Conservation (phyloP, 1,284 basidiomycete species). For the Tausonia pullulans region DNA sequence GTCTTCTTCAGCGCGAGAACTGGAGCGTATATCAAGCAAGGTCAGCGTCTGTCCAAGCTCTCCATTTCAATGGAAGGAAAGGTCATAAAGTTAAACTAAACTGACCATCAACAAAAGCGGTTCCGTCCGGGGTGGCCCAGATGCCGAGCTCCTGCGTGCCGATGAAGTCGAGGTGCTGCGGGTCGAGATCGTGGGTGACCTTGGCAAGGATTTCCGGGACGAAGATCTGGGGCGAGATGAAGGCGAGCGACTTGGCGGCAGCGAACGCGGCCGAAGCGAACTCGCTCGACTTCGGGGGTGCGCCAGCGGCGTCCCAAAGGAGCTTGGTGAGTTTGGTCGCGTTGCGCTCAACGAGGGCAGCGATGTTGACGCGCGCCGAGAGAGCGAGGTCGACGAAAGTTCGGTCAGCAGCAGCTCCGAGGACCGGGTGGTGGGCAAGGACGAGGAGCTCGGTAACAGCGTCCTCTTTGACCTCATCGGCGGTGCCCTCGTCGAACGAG, state of each 20-base stretch:
- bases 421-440: slow-evolving; percentile 59
- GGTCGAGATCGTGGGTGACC: slow-evolving; percentile 52
- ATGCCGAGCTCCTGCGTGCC: slow-evolving; percentile 64
- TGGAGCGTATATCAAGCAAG: slow-evolving; percentile 25
- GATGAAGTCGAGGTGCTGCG: slow-evolving; percentile 47
- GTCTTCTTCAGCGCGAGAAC: slow-evolving; percentile 54
- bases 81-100: slow-evolving; percentile 13
- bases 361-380: slow-evolving; percentile 54
- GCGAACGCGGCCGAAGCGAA: slow-evolving; percentile 50
- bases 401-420: slow-evolving; percentile 49
- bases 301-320: slow-evolving; percentile 25
- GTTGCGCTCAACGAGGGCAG: slow-evolving; percentile 44
- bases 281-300: slow-evolving; percentile 21
- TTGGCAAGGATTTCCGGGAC: slow-evolving; percentile 60
- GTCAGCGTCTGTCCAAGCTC: neutral
- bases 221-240: slow-evolving; percentile 58
- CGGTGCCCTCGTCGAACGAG: slow-evolving; percentile 7
- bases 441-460: slow-evolving; percentile 43
- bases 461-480: slow-evolving; percentile 12
- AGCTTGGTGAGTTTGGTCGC: slow-evolving; percentile 23
- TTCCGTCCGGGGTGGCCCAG: slow-evolving; percentile 72
- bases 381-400: slow-evolving; percentile 78
- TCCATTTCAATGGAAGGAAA: neutral
- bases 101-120: slow-evolving; percentile 64
- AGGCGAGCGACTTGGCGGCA: slow-evolving; percentile 63